phyloP scores from a whole-genome alignment of 1,284 basidiomycete genomes.

The Ceratobasidium sp. region DNA sequence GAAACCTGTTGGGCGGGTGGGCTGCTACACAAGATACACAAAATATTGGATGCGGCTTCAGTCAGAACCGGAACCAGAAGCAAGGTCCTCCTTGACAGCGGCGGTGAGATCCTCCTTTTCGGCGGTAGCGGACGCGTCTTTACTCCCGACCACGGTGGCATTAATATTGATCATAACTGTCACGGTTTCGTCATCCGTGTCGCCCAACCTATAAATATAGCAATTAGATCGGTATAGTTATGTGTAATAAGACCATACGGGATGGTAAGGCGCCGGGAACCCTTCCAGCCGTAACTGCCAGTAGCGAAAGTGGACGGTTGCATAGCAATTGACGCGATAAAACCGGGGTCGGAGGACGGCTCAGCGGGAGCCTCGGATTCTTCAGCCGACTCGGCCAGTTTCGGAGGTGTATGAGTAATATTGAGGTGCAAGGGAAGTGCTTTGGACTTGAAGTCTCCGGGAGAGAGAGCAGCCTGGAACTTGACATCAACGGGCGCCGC shows the following conservation, averaged over 20 bases:
- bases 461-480: slow-evolving; percentile 55
- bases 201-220: slow-evolving; percentile 54
- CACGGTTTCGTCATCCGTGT: slow-evolving; percentile 70
- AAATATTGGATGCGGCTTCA: slow-evolving; percentile 40
- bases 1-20: background rate
- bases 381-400: slow-evolving; percentile 59
- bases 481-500: background rate
- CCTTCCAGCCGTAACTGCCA: slow-evolving; percentile 86
- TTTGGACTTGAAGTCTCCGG: slow-evolving; percentile 70
- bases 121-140: slow-evolving; percentile 64
- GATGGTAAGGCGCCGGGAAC: slow-evolving; percentile 73
- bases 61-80: slow-evolving; percentile 31
- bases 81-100: slow-evolving; percentile 37
- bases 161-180: slow-evolving; percentile 78
- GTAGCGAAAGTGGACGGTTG: slow-evolving; percentile 73
- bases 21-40: too few relatives aligned
- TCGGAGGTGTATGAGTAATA: slow-evolving; percentile 75
- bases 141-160: slow-evolving; percentile 81
- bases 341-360: slow-evolving; percentile 67
- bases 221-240: background rate
- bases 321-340: slow-evolving; percentile 70
- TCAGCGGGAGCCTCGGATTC: slow-evolving; percentile 53
- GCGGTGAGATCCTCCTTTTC: slow-evolving; percentile 54
- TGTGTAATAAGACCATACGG: slow-evolving; percentile 51
- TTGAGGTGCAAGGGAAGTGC: slow-evolving; percentile 77